Evolutionary conservation across 495 filamentous ascomycete species (phyloP), one percentile per base, ranked within the genome.

Genomic region (Schizothecium vesticola): DNA sequence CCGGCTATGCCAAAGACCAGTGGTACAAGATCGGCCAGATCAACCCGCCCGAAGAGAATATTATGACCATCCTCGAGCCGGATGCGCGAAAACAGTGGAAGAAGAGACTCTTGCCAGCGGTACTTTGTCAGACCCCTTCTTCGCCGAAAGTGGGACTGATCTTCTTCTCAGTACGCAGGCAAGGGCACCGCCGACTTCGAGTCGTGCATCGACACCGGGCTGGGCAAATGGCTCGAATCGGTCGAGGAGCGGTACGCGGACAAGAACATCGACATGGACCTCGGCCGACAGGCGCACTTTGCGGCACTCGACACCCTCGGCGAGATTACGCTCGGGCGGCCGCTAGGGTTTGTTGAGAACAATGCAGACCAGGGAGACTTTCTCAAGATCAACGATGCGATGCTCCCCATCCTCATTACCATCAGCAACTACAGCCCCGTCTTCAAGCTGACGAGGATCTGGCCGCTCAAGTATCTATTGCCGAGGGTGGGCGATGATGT

Each of bases 281-380:
- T 76, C 16, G 68, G 74, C 69, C 78, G 78, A 71, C 86, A 84
- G 81, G 78, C 80, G 69, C 71, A 74, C 59, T 79, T 73, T 64
- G 84, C 87, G 72, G 85, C 87, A 7, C 85, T 90, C 69, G 90
- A 92, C 69, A 81, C 88, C 2, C 87, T 92, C 65, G 85, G 84
- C 12, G 85, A 90, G 69, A 78, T 91, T 36, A 87, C 85, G 10
- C 89, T 89, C 72, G 88, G 88, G 13, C 77, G 83, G 33, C 81
- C 88, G 1, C 82, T 91, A 23, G 89, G 89, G 16, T 90, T 86
- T 71, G 77, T 91, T 3, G 80, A 84, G 56, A 80, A 80, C 63
- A 88, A 87, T 28, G 75, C 79, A 7, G 89, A 92, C 71, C 79
- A 86, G 31, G 80, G 82, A 51, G 81, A 83, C 25, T 80, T 90